Percentiles rank a stretch among this genome's conserved stretches.
These are phyloP conservation scores for Fusarium austroafricanum DNA, from an alignment of 2,329 filamentous ascomycete genomes.

Conservation along the genomic window DNA sequence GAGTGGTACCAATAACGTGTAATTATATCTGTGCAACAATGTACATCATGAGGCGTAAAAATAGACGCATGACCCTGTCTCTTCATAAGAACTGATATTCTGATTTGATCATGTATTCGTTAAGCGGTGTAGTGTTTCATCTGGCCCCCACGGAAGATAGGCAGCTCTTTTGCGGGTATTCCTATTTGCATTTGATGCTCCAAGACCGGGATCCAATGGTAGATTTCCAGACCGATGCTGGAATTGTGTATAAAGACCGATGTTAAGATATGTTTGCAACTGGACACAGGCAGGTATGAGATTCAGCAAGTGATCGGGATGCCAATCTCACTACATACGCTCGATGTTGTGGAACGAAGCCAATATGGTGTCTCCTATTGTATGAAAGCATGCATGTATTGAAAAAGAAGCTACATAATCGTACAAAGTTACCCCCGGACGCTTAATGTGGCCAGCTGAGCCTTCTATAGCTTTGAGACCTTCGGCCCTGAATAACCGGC, in stretches of 20 bases:
- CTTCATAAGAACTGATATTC: not conserved
- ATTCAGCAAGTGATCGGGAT: no score
- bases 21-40: slow-evolving; percentile 50
- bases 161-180: not conserved
- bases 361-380: no score
- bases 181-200: not conserved
- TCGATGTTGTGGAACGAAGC: not conserved
- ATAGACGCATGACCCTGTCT: slow-evolving; percentile 44
- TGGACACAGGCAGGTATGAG: no score
- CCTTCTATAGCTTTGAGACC: slow-evolving; percentile 3
- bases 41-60: slow-evolving; percentile 50
- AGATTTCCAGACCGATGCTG: no score
- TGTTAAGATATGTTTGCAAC: no score
- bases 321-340: not conserved
- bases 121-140: not conserved
- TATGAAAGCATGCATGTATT: not conserved
- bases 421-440: not conserved
- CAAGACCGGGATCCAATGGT: not conserved
- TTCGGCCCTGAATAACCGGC: not conserved
- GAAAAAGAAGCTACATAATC: not conserved
- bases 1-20: slow-evolving; percentile 42
- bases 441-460: not conserved
- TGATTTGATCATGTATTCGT: not conserved
- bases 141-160: not conserved
- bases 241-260: no score